Conservation (phyloP, 345 rosid genomes). For the Murraya koenigii region DNA sequence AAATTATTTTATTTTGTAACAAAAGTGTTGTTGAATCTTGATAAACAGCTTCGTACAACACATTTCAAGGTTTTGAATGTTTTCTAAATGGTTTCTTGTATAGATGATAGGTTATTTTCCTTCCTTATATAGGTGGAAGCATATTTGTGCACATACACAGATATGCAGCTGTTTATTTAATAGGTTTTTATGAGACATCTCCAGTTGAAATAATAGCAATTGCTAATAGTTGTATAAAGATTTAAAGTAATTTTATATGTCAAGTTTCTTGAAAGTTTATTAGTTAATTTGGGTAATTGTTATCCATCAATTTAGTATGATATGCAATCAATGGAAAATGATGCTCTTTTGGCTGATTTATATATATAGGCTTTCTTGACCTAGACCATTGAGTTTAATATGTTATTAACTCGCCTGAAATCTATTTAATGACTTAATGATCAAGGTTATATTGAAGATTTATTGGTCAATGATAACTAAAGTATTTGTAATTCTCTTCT, state of each 20-base stretch:
- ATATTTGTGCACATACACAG: background rate
- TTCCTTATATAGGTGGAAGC: background rate
- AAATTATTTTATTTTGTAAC: too few species aligned
- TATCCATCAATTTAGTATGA: background rate
- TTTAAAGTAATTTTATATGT: background rate
- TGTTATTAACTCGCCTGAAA: background rate
- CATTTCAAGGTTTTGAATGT: background rate
- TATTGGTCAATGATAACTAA: slow-evolving; percentile 6
- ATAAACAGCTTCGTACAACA: background rate
- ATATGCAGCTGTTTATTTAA: background rate
- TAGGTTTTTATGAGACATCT: background rate
- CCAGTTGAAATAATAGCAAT: background rate
- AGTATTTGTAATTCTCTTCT: slow-evolving; percentile 17
- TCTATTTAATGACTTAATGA: background rate
- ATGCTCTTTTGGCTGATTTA: background rate
- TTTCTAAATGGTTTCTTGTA: background rate
- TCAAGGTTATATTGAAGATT: background rate
- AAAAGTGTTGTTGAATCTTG: background rate
- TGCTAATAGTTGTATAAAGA: background rate
- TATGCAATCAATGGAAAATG: background rate
- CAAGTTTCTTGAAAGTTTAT: background rate
- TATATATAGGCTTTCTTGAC: background rate
- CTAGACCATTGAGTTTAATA: background rate
- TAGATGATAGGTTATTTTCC: background rate
- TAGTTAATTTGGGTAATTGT: background rate